Evolutionary conservation across 179 eudicot species (phyloP), one percentile per base, ranked within the genome.

Genomic region (Pouteria campechiana): DNA sequence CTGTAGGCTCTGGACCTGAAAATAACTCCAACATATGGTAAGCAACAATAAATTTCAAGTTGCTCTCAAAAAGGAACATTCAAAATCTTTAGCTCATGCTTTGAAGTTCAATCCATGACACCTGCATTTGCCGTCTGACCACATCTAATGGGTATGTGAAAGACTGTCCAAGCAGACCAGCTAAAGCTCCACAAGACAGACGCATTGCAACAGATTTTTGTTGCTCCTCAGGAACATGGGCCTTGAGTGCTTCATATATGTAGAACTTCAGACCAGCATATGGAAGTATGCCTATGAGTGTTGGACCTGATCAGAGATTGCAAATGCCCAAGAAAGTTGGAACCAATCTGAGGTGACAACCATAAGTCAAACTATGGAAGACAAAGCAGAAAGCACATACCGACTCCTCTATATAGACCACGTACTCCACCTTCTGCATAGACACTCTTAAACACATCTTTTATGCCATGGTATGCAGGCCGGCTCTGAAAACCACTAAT

Each of bases 61-160:
- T n/a, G n/a, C n/a, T 4, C 17, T 4, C 16, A 7, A 15, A 37
- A 25, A 0, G 10, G n/a, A 5, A 29, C 2, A 8, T 10, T 6
- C 6, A 16, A 28, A 36, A 6, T 8, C 28, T 13, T 5, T 3
- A 21, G 13, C 11, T 35, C 22, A 44, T 13, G 37, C 8, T 13
- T 5, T 12, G 3, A 32, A 12, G n/a, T 6, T 23, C 2, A 34
- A 7, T 3, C 21, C 11, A 12, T 36, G 41, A 39, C 61, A 90
- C 96, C 94, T 92, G 99, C 96, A 92, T 87, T 67, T 87, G 99
- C 58, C 99, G 75, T 53, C 99, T 57, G 6, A 92, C 86, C 48
- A 92, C 99, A 53, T 92, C 99, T 57, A 92, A 65, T 12, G 96
- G 99, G 50, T 92, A 92, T 17, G 99, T 87, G 20, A 92, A 60